Evolutionary conservation across 352 stramenopile species (phyloP).

Genomic region (Phytophthora meadii): DNA sequence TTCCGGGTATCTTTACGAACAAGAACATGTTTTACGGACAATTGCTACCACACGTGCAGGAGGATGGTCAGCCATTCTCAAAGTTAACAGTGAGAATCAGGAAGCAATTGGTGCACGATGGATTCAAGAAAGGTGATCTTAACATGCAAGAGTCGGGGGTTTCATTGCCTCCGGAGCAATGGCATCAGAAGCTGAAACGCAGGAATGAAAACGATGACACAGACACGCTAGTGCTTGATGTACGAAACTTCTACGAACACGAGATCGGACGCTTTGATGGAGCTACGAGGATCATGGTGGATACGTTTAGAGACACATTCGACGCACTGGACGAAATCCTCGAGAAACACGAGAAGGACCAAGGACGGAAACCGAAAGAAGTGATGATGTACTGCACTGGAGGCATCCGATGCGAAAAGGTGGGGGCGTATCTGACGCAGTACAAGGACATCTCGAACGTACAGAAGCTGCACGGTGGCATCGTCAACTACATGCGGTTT

Average conservation of each 20-base stretch:
- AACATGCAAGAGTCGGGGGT: background rate
- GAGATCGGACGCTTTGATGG: constrained; percentile 62
- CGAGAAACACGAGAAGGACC: constrained; percentile 34
- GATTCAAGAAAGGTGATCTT: constrained; percentile 34
- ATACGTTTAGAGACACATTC: constrained; percentile 68
- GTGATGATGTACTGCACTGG: constrained; percentile 77
- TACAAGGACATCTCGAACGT: constrained; percentile 63
- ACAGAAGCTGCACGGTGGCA: constrained; percentile 63
- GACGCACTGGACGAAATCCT: constrained; percentile 58
- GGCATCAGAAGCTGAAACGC: constrained; percentile 47
- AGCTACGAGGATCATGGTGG: constrained; percentile 64
- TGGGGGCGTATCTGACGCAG: constrained; percentile 68
- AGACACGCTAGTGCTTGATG: constrained; percentile 48
- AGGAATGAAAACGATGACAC: constrained; percentile 37
- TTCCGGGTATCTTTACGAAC: constrained; percentile 11
- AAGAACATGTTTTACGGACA: constrained; percentile 23
- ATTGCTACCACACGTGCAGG: constrained; percentile 5
- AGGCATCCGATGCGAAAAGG: constrained; percentile 72
- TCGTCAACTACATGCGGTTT: constrained; percentile 68
- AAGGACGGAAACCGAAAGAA: constrained; percentile 45
- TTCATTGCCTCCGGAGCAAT: constrained; percentile 25
- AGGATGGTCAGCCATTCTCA: constrained; percentile 45
- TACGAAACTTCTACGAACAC: constrained; percentile 68
- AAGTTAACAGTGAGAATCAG: constrained; percentile 89
- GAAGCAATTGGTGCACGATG: constrained; percentile 91